Base-by-base conservation (phyloP, 805 yeast species). In the Isabelozyma rhagii region DNA sequence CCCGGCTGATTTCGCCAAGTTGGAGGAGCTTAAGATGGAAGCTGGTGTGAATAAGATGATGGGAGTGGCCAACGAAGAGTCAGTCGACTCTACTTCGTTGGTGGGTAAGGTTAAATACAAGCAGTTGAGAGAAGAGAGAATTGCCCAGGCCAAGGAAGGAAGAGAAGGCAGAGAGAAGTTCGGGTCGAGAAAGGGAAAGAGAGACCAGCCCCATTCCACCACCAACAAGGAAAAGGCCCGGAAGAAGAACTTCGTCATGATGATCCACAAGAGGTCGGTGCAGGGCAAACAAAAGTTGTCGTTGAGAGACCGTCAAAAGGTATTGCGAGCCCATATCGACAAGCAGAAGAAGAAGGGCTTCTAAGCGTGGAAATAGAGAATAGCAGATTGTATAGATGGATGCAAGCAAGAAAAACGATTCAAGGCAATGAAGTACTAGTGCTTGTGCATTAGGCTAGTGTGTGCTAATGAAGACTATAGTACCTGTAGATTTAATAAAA, bases 171-270 rank as follows among this genome's bases (percentile, higher is more conserved):
- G 97, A 64, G 96, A 88, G 49, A 87, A 86, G 68, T 93, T 84
- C 61, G 97, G 97, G 25, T 87, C 96, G 15, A 82, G 85, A 66
- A 88, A 83, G 74, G 96, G 96, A 62, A 85, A 85, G 69, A 75
- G 84, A 63, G 86, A 83, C 21, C 79, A 80, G 48, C 77, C 81
- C 14, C 97, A 87, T 65, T 89, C 96, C 28, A 92, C 98, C 9
- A 94, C 99, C 2, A 94, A 94, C 69, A 84, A 83, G 71, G 97
- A 96, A 72, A 94, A 94, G 82, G 96, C 91, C 21, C 82, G 98
- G 69, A 90, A 90, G 90, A 94, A 94, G 97, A 94, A 94, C 72
- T 94, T 91, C 65, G 93, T 94, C 66, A 94, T 94, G 99, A 89
- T 89, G 93, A 89, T 94, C 59, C 99, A 94, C 71, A 94, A 93